These are phyloP conservation scores for Chalaropsis ovoidea DNA, from an alignment of 2,329 filamentous ascomycete species.

Conservation along the genomic window DNA sequence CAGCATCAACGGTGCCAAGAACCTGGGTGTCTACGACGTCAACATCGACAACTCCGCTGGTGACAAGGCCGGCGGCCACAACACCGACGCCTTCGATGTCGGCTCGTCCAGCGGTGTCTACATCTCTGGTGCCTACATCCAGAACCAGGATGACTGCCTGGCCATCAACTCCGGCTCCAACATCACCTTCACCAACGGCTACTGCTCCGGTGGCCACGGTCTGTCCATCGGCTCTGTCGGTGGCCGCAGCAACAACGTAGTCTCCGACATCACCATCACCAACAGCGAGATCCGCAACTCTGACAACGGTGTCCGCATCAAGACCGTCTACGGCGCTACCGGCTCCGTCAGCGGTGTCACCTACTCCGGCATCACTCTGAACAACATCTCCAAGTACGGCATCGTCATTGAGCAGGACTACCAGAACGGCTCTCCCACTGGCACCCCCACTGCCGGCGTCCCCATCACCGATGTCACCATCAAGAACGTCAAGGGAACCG, in stretches of 20 bases:
- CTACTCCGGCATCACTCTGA: conserved; percentile 38
- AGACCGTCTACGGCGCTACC: conserved; percentile 40
- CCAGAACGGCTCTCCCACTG: conserved; percentile 39
- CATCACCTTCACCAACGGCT: conserved; percentile 38
- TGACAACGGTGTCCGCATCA: conserved; percentile 44
- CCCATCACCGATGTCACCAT: conserved; percentile 44
- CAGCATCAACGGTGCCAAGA: conserved; percentile 34
- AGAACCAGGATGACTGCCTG: conserved; percentile 54
- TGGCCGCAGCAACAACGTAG: conserved; percentile 43
- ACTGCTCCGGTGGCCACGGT: conserved; percentile 39
- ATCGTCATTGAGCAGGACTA: conserved; percentile 39
- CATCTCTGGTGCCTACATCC: conserved; percentile 44
- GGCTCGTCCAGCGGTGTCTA: conserved; percentile 40
- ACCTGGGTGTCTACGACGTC: conserved; percentile 33
- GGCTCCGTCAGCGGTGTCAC: conserved; percentile 38
- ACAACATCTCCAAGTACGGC: conserved; percentile 36
- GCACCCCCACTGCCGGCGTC: conserved; percentile 40
- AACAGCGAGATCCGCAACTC: conserved; percentile 44
- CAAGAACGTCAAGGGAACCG: conserved; percentile 37
- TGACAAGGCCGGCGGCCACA: conserved; percentile 35
- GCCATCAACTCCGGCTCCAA: conserved; percentile 46
- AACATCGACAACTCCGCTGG: conserved; percentile 36
- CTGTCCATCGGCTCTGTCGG: conserved; percentile 39
- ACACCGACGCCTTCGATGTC: conserved; percentile 52
- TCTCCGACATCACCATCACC: conserved; percentile 42